phyloP scores from a whole-genome alignment of 2,329 filamentous ascomycete species.

The Fusarium keratoplasticum region DNA sequence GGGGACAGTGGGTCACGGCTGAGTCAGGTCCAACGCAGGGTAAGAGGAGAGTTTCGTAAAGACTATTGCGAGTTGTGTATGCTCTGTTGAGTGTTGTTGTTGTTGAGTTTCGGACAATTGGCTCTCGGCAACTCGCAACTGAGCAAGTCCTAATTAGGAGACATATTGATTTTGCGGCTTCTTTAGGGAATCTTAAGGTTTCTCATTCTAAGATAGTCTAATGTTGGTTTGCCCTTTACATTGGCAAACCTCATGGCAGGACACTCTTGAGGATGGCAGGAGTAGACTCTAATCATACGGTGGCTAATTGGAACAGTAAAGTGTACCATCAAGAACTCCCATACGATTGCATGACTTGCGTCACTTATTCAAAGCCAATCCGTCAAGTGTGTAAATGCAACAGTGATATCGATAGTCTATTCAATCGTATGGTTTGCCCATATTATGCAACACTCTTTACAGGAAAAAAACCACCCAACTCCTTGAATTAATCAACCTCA shows the following conservation, averaged over 20 bases:
- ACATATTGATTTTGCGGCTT: too few species aligned
- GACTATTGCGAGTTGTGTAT: background rate
- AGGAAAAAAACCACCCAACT: background rate
- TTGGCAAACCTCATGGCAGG: background rate
- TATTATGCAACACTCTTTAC: background rate
- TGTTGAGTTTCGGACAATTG: background rate
- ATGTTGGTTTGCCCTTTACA: background rate
- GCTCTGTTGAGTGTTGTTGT: background rate
- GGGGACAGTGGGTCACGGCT: background rate
- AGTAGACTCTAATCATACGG: too few species aligned
- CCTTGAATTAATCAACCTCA: background rate
- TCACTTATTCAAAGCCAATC: too few species aligned
- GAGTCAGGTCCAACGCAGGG: background rate
- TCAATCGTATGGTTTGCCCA: constrained; percentile 1
- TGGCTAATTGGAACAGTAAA: too few species aligned
- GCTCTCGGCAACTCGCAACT: too few species aligned
- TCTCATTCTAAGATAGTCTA: background rate
- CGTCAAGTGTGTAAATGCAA: background rate
- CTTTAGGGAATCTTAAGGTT: background rate
- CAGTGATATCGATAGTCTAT: constrained; percentile 2
- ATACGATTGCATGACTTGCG: too few species aligned
- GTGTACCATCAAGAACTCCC: too few species aligned
- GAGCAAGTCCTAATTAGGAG: background rate
- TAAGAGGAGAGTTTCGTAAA: background rate
- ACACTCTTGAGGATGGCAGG: background rate